These are phyloP conservation scores for Xylaria sp. DNA, from an alignment of 2,329 filamentous ascomycete species.

Conservation along the genomic window DNA sequence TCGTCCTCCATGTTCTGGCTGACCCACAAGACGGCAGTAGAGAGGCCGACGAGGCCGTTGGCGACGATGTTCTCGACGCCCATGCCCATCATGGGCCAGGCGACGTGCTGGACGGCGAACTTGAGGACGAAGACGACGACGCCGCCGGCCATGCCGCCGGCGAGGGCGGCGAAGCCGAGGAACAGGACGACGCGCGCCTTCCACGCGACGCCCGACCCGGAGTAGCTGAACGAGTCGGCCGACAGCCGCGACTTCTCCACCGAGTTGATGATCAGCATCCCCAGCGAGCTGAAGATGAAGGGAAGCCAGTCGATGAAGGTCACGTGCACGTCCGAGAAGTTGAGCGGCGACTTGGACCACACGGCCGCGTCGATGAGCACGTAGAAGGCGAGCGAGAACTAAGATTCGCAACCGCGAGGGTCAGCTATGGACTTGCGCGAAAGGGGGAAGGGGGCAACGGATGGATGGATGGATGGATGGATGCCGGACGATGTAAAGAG, in stretches of 20 bases:
- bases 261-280: constrained; percentile 77
- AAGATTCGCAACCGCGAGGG: background rate
- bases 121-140: constrained; percentile 75
- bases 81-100: constrained; percentile 71
- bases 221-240: constrained; percentile 71
- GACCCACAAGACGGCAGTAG: constrained; percentile 72
- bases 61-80: constrained; percentile 73
- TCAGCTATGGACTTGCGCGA: background rate
- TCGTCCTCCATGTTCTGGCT: constrained; percentile 79
- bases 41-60: constrained; percentile 70
- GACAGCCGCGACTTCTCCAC: constrained; percentile 74
- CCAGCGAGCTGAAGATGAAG: constrained; percentile 72
- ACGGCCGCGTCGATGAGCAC: constrained; percentile 73
- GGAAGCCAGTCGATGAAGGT: constrained; percentile 77
- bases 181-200: constrained; percentile 75
- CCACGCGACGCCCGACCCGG: constrained; percentile 71
- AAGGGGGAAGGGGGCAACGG: too few relatives aligned
- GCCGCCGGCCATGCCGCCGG: constrained; percentile 74
- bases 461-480: too few relatives aligned
- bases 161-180: constrained; percentile 71
- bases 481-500: background rate
- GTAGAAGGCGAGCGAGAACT: constrained; percentile 77
- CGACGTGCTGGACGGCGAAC: constrained; percentile 66
- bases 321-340: constrained; percentile 70
- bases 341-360: constrained; percentile 70